Evolutionary conservation across 768 basidiomycete species (phyloP).

Genomic region (Erythrobasidium yunnanense): DNA sequence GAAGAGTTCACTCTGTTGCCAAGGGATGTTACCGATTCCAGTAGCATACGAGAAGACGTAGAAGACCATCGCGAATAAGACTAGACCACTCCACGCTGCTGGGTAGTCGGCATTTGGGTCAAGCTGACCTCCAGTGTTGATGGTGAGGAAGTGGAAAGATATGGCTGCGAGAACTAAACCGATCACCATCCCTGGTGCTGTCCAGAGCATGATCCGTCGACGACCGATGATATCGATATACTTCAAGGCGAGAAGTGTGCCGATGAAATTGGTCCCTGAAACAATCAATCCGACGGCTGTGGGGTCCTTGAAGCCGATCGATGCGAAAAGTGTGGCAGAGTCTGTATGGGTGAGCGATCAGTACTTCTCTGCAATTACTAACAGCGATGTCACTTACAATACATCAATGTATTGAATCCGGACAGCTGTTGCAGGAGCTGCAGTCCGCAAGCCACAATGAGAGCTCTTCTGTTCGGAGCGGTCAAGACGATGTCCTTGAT

Average conservation of each 20-base stretch:
- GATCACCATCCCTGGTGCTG: constrained; percentile 62
- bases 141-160: constrained; percentile 47
- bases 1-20: constrained; percentile 81
- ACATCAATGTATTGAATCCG: constrained; percentile 66
- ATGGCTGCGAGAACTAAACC: constrained; percentile 49
- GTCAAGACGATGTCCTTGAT: constrained; percentile 13
- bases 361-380: neutral
- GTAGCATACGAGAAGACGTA: constrained; percentile 69
- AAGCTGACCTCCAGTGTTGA: constrained; percentile 53
- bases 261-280: constrained; percentile 65
- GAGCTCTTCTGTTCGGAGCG: constrained; percentile 33
- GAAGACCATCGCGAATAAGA: constrained; percentile 68
- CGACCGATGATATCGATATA: constrained; percentile 60
- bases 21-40: constrained; percentile 47
- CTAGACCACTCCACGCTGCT: constrained; percentile 54
- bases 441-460: constrained; percentile 63
- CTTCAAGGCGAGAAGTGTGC: constrained; percentile 52
- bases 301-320: constrained; percentile 70
- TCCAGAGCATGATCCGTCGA: constrained; percentile 58
- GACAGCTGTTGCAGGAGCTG: constrained; percentile 75
- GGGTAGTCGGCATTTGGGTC: constrained; percentile 54
- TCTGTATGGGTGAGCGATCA: constrained; percentile 44
- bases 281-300: constrained; percentile 70
- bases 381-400: constrained; percentile 30
- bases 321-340: constrained; percentile 65